Evolutionary conservation across 306 rosid genomes (phyloP).

Genomic region (Cicer arietinum): DNA sequence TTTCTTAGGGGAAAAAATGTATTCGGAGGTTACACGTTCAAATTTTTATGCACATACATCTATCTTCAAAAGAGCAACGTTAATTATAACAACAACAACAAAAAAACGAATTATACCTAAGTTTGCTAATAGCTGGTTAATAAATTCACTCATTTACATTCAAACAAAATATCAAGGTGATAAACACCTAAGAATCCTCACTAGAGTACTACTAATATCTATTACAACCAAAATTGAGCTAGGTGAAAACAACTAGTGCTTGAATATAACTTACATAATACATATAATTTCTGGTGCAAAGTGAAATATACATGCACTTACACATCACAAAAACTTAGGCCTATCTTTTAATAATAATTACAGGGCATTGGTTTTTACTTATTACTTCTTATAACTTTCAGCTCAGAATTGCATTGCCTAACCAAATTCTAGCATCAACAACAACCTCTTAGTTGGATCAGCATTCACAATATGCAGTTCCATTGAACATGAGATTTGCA

Average conservation of each 20-base stretch:
- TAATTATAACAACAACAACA: no score
- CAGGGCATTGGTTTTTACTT: slow-evolving; percentile 14
- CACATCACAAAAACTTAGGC: slow-evolving; percentile 32
- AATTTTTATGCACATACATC: no score
- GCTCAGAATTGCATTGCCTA: slow-evolving; percentile 30
- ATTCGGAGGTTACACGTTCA: no score
- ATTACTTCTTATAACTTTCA: not conserved
- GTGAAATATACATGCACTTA: slow-evolving; percentile 13
- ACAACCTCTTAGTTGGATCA: slow-evolving; percentile 40
- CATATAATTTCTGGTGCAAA: slow-evolving; percentile 18
- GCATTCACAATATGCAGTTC: slow-evolving; percentile 35
- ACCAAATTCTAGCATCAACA: slow-evolving; percentile 48
- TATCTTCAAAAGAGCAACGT: no score
- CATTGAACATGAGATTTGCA: slow-evolving; percentile 80
- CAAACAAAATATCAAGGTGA: slow-evolving; percentile 1
- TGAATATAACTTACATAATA: slow-evolving; percentile 34
- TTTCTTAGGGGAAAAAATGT: no score
- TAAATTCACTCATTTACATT: slow-evolving; percentile 13
- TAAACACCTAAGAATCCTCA: slow-evolving; percentile 11
- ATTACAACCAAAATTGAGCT: slow-evolving; percentile 47
- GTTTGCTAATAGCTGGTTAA: not conserved
- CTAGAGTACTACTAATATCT: not conserved
- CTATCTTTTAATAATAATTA: slow-evolving; percentile 21
- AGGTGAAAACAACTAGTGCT: slow-evolving; percentile 24
- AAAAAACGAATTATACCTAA: no score